Base-by-base conservation (phyloP, 805 yeast genomes). In the Lachancea sp. region DNA sequence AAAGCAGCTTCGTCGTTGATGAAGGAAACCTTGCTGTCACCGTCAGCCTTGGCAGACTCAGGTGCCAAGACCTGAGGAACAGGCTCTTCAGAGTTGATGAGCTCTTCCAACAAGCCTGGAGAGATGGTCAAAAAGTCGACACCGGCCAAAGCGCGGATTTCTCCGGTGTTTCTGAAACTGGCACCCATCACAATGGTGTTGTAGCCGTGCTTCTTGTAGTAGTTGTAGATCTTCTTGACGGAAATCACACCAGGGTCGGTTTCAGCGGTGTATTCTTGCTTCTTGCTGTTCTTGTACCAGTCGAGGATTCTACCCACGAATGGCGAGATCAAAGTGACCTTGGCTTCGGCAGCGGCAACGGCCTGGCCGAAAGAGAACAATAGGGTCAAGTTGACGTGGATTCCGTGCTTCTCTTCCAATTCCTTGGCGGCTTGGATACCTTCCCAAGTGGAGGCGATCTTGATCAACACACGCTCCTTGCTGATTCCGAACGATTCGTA, bases 101-200 rank as follows among this genome's bases (percentile, higher is more conserved):
- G 79, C 72, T 86, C 84, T 72, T 91, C 96, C 69, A 93, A 81
- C 62, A 93, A 77, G 65, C 77, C 78, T 67, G 98, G 98, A 59
- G 98, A 77, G 62, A 93, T 89, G 66, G 99, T 93, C 72, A 93
- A 77, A 80, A 74, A 89, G 70, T 93, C 99, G 65, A 87, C 82
- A 70, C 99, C 99, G 49, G 99, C 97, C 60, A 93, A 77, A 59
- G 95, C 96, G 71, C 82, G 84, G 72, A 93, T 87, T 75, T 91
- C 99, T 58, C 89, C 96, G 52, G 74, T 70, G 78, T 90, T 93
- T 82, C 99, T 91, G 89, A 93, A 91, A 49, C 98, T 91, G 49
- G 99, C 99, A 72, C 99, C 99, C 99, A 93, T 93, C 65, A 93
- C 98, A 66, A 93, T 90, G 69, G 99, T 93, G 62, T 91, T 78